These are phyloP conservation scores for Paramecium caudatum DNA, from an alignment of 73 alveolate species.

Conservation along the genomic window DNA sequence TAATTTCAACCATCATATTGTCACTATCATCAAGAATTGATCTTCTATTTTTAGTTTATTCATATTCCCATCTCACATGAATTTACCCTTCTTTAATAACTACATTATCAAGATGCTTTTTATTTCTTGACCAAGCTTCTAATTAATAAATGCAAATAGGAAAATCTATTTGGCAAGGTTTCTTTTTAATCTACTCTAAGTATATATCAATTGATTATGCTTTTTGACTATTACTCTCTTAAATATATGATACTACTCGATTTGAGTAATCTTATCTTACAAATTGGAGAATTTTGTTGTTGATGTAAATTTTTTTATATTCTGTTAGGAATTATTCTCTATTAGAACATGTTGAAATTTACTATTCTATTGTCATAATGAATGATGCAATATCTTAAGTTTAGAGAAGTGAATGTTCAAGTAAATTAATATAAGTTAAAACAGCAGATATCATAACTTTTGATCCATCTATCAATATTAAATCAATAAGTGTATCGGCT, in stretches of 20 bases:
- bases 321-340: neutral
- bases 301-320: neutral
- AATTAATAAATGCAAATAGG: neutral
- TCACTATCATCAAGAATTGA: neutral
- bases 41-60: neutral
- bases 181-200: neutral
- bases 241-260: neutral
- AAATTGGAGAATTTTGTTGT: conserved; percentile 12
- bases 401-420: neutral
- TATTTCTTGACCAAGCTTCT: neutral
- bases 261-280: conserved; percentile 38
- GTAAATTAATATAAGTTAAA: neutral
- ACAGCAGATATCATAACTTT: conserved; percentile 12
- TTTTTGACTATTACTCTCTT: neutral
- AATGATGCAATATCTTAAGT: conserved; percentile 18
- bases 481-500: conserved; percentile 8
- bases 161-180: neutral
- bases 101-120: conserved; percentile 15
- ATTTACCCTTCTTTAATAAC: neutral
- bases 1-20: neutral
- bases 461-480: conserved; percentile 38
- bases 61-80: neutral
- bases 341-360: neutral
- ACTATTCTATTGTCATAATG: neutral
- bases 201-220: neutral